Evolutionary conservation across 2,329 filamentous ascomycete genomes (phyloP).

Genomic region (Xylariaceae sp.): DNA sequence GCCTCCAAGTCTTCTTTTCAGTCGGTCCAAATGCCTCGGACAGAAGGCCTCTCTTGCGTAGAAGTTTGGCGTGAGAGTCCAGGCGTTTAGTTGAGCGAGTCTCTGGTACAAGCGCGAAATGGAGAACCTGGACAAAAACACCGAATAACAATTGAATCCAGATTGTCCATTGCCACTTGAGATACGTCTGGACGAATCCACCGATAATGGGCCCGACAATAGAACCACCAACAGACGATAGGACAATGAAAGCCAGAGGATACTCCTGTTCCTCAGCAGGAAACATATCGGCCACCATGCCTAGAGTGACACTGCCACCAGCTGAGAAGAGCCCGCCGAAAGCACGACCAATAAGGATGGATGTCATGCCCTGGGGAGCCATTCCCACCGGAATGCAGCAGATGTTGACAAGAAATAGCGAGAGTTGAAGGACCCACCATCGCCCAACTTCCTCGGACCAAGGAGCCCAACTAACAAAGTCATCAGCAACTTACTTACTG

Average conservation of each 20-base stretch:
- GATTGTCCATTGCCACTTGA: constrained; percentile 55
- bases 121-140: constrained; percentile 46
- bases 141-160: constrained; percentile 58
- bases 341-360: constrained; percentile 40
- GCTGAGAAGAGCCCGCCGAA: constrained; percentile 54
- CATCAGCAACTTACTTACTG: background rate
- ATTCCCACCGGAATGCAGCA: constrained; percentile 45
- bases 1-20: constrained; percentile 39
- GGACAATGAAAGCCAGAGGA: constrained; percentile 55
- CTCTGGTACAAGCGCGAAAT: constrained; percentile 49
- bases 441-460: constrained; percentile 51
- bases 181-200: constrained; percentile 44
- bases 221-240: constrained; percentile 51
- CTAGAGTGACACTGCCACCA: constrained; percentile 59
- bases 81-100: constrained; percentile 54
- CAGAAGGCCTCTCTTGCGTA: constrained; percentile 44
- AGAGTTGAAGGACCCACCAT: constrained; percentile 46
- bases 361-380: constrained; percentile 35
- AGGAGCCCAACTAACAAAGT: constrained; percentile 43
- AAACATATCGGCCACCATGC: constrained; percentile 61
- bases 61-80: constrained; percentile 51
- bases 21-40: constrained; percentile 40
- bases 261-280: constrained; percentile 52
- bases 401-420: constrained; percentile 49
- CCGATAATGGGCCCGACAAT: constrained; percentile 51